These are phyloP conservation scores for Novymonas esmeraldas DNA, from an alignment of 208 protist species.

Conservation along the genomic window DNA sequence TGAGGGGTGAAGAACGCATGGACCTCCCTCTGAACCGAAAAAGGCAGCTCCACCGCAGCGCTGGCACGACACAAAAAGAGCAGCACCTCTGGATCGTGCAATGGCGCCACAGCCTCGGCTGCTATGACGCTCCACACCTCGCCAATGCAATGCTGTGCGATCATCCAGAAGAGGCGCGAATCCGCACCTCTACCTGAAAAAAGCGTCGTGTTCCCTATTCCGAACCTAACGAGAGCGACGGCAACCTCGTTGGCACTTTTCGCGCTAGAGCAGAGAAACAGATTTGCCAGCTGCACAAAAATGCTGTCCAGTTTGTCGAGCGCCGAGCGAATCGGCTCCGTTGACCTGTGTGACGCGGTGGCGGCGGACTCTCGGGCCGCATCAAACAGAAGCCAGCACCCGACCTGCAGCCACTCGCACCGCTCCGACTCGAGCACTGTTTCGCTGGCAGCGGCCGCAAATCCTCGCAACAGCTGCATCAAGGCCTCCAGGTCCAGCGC, in stretches of 20 bases:
- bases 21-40: slow-evolving; percentile 17
- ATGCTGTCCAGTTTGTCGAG: neutral
- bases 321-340: neutral
- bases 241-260: slow-evolving; percentile 18
- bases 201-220: slow-evolving; percentile 1
- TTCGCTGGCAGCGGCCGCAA: neutral
- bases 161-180: slow-evolving; percentile 22
- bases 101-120: slow-evolving; percentile 3
- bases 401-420: slow-evolving; percentile 19
- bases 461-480: slow-evolving; percentile 5
- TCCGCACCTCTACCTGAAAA: slow-evolving; percentile 6
- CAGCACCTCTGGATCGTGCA: slow-evolving; percentile 22
- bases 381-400: slow-evolving; percentile 32
- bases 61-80: slow-evolving; percentile 26
- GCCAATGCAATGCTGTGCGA: slow-evolving; percentile 17
- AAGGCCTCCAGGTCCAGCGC: slow-evolving; percentile 8
- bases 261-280: slow-evolving; percentile 21
- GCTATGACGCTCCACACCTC: slow-evolving; percentile 14
- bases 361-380: too few relatives aligned
- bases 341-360: too few relatives aligned
- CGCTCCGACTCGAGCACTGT: slow-evolving; percentile 14
- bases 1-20: slow-evolving; percentile 8
- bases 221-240: slow-evolving; percentile 6
- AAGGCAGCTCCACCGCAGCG: slow-evolving; percentile 4
- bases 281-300: slow-evolving; percentile 24